Conservation (phyloP, 2,329 filamentous ascomycete species). For the Fonsecaea erecta region DNA sequence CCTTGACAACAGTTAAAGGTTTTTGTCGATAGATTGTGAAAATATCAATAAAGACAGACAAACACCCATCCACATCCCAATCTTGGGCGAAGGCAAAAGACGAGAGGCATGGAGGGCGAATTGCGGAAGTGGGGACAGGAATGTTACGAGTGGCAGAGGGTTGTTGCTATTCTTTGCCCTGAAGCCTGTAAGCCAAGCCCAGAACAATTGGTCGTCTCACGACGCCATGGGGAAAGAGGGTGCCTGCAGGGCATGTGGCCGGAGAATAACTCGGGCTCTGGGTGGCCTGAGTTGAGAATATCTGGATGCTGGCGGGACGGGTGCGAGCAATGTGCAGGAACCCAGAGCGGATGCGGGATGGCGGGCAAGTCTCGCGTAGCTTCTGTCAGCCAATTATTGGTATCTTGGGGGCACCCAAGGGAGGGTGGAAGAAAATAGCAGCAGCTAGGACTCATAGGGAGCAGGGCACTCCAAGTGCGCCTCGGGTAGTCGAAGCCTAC, state of each 20-base stretch:
- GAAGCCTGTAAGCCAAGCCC: conserved; percentile 20
- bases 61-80: neutral
- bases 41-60: neutral
- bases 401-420: neutral
- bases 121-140: conserved; percentile 5
- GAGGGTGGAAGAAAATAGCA: conserved; percentile 7
- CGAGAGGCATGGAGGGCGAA: conserved; percentile 5
- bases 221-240: neutral
- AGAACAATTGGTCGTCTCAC: conserved; percentile 7
- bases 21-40: neutral
- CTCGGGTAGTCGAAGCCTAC: too few relatives aligned
- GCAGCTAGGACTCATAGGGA: neutral
- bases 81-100: conserved; percentile 1
- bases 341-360: conserved; percentile 20
- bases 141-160: neutral
- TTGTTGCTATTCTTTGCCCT: conserved; percentile 32
- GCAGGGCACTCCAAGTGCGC: too few relatives aligned
- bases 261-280: conserved; percentile 19
- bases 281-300: conserved; percentile 4
- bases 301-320: conserved; percentile 14
- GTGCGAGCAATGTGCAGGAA: conserved; percentile 18
- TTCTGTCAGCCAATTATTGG: neutral
- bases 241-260: conserved; percentile 4
- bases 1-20: conserved; percentile 2
- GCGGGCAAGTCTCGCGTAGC: neutral